Evolutionary conservation across 805 yeast genomes (phyloP).

Genomic region (Suhomyces sp.): DNA sequence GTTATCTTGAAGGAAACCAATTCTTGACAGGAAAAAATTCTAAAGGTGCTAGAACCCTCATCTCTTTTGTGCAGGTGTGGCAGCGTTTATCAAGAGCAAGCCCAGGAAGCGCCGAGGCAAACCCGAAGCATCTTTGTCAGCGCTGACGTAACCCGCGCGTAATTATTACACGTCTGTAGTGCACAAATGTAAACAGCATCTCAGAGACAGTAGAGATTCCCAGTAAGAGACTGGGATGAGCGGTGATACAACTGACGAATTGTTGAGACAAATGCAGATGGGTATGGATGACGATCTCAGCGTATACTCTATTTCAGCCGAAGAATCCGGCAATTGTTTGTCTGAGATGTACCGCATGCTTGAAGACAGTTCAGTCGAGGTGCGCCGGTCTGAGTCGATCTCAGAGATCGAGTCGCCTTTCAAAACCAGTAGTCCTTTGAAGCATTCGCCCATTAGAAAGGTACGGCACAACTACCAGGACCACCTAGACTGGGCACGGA

Average conservation of each 20-base stretch:
- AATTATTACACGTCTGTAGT: background rate
- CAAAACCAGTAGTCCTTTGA: constrained; percentile 12
- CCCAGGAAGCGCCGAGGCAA: background rate
- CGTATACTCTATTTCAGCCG: constrained; percentile 12
- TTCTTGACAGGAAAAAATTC: background rate
- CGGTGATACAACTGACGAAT: background rate
- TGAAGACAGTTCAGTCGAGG: constrained; percentile 18
- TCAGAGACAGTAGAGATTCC: background rate
- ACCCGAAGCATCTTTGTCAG: background rate
- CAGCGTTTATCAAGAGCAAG: background rate
- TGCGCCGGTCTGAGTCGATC: constrained; percentile 8
- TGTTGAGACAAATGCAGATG: background rate
- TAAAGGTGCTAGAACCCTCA: background rate
- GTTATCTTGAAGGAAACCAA: background rate
- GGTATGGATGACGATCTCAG: constrained; percentile 14
- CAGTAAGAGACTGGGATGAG: background rate
- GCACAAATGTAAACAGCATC: background rate
- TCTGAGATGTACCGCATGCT: constrained; percentile 12
- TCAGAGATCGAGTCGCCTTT: constrained; percentile 7
- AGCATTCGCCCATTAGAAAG: constrained; percentile 15
- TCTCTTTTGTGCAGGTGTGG: background rate
- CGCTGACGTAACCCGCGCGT: background rate
- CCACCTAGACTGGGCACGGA: constrained; percentile 12
- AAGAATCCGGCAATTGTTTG: constrained; percentile 3
- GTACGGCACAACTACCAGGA: constrained; percentile 17